A percentile compares a stretch with the other conserved stretches of the same genome.
Conservation (phyloP, 176 grass and related monocot genomes). For the Pontederia crassipes region DNA sequence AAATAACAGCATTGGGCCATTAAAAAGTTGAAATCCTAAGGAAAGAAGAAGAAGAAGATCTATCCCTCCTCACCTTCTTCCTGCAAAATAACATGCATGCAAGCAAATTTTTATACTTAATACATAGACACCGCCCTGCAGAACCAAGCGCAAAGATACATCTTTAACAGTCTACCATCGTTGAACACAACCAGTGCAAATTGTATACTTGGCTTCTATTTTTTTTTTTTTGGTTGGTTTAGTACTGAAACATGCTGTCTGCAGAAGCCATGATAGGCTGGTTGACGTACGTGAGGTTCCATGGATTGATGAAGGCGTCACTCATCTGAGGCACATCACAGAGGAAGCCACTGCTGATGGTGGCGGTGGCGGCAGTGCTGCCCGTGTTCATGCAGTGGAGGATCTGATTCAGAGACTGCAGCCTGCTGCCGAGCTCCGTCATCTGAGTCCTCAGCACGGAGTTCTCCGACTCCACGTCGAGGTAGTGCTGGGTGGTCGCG, state of each 20-base stretch:
- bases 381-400: conserved; percentile 43
- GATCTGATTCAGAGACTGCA: conserved; percentile 68
- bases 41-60: too few relatives aligned
- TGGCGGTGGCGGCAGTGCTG: neutral
- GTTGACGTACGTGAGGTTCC: neutral
- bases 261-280: neutral
- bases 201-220: too few relatives aligned
- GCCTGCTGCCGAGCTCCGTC: conserved; percentile 49
- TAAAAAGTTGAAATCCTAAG: too few relatives aligned
- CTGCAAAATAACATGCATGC: too few relatives aligned
- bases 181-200: too few relatives aligned
- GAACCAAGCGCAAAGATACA: too few relatives aligned
- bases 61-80: too few relatives aligned
- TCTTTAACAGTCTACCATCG: too few relatives aligned
- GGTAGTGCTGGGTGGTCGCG: conserved; percentile 51
- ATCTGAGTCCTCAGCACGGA: conserved; percentile 71
- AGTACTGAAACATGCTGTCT: neutral
- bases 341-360: neutral
- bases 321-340: neutral
- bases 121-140: too few relatives aligned
- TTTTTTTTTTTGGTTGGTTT: neutral
- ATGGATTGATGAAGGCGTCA: neutral
- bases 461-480: conserved; percentile 70
- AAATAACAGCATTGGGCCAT: too few relatives aligned
- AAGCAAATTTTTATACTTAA: too few relatives aligned